Percentiles rank a stretch among this genome's conserved stretches.
phyloP scores from a whole-genome alignment of 306 rosid genomes.

The Vachellia collinsii region DNA sequence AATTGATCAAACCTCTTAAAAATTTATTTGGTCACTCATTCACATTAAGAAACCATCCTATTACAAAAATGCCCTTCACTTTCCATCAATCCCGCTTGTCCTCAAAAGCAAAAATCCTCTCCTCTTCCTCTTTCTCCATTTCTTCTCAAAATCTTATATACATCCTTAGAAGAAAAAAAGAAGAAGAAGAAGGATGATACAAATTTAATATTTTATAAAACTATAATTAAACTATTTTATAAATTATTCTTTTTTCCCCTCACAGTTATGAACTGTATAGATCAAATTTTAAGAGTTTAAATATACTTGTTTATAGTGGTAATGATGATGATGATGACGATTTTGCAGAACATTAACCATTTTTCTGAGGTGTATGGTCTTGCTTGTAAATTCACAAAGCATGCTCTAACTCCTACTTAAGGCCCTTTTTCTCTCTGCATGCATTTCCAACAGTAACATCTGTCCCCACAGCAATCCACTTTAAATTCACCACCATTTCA shows the following conservation, averaged over 20 bases:
- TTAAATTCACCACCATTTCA: conserved; percentile 60
- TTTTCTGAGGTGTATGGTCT: not conserved
- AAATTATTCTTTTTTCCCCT: too few species aligned
- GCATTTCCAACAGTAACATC: conserved; percentile 28
- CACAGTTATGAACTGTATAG: too few species aligned
- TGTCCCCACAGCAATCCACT: conserved; percentile 48
- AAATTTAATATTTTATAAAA: too few species aligned
- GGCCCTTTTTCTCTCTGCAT: not conserved
- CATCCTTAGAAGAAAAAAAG: too few species aligned
- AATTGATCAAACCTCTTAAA: conserved; percentile 39
- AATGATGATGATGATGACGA: too few species aligned
- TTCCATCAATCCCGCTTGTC: conserved; percentile 23
- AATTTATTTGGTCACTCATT: conserved; percentile 37
- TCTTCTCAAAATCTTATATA: too few species aligned
- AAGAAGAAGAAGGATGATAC: too few species aligned
- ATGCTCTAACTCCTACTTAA: conserved; percentile 18
- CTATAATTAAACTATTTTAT: too few species aligned
- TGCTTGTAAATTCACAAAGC: conserved; percentile 32
- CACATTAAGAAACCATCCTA: conserved; percentile 29
- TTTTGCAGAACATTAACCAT: too few species aligned
- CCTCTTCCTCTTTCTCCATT: too few species aligned
- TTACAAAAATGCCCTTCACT: conserved; percentile 38
- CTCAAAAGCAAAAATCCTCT: conserved; percentile 9
- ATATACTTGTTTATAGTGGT: too few species aligned
- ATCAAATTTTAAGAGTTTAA: too few species aligned